A percentile compares a stretch with the other conserved stretches of the same genome.
phyloP scores from a whole-genome alignment of 352 stramenopile genomes.

The Pythium utonaiense region DNA sequence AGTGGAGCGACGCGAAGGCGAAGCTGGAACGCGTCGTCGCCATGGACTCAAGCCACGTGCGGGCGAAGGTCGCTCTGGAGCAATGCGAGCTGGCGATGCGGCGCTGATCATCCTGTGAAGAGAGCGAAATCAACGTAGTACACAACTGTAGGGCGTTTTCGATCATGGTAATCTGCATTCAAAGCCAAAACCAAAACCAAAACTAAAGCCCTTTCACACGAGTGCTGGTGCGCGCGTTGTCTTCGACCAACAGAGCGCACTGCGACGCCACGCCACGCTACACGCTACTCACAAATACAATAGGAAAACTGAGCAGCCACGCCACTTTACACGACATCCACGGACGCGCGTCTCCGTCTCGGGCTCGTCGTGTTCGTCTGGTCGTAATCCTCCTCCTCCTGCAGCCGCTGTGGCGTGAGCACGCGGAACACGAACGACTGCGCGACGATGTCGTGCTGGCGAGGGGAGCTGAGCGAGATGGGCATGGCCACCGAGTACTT shows the following conservation, averaged over 20 bases:
- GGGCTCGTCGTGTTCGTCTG: background rate
- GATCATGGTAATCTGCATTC: slow-evolving; percentile 1
- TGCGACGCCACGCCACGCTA: slow-evolving; percentile 3
- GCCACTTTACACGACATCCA: slow-evolving; percentile 14
- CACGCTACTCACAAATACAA: slow-evolving; percentile 2
- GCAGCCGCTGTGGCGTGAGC: slow-evolving; percentile 66
- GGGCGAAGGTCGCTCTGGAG: slow-evolving; percentile 7
- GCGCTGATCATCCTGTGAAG: too few relatives aligned
- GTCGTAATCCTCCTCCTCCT: slow-evolving; percentile 29
- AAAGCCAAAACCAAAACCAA: background rate
- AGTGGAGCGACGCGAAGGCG: slow-evolving; percentile 23
- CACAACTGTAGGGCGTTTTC: background rate
- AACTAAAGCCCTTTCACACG: background rate
- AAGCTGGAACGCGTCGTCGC: slow-evolving; percentile 27
- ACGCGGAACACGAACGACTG: slow-evolving; percentile 88
- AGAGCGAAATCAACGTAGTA: background rate
- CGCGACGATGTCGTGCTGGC: slow-evolving; percentile 84
- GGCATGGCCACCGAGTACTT: slow-evolving; percentile 89
- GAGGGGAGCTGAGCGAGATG: slow-evolving; percentile 79
- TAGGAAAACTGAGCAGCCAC: background rate
- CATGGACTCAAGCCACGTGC: slow-evolving; percentile 18
- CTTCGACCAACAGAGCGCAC: slow-evolving; percentile 6
- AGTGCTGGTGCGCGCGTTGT: slow-evolving; percentile 4
- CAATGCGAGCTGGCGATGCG: slow-evolving; percentile 5
- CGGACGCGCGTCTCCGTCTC: slow-evolving; percentile 15